These are phyloP conservation scores for Thalassiosira exigua DNA, from an alignment of 352 stramenopile genomes.

Conservation along the genomic window DNA sequence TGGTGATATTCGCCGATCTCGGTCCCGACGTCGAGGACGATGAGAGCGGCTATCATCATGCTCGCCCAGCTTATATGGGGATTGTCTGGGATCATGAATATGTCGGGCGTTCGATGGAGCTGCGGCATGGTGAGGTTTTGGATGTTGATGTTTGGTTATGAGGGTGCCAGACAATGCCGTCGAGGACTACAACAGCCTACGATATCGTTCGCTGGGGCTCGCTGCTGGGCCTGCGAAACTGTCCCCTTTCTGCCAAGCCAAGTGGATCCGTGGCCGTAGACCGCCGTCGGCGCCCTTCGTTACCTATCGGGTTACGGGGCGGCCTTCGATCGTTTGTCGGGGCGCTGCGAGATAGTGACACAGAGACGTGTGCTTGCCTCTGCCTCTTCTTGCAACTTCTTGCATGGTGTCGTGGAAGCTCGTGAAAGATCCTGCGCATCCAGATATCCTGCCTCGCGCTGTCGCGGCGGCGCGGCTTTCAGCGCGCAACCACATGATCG, in stretches of 20 bases:
- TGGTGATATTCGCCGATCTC: conserved; percentile 15
- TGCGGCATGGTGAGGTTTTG: neutral
- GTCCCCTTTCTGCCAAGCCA: neutral
- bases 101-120: conserved; percentile 7
- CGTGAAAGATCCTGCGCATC: neutral
- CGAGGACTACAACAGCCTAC: neutral
- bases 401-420: too few relatives aligned
- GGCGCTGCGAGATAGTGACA: neutral
- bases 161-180: too few relatives aligned
- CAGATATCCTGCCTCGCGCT: neutral
- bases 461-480: neutral
- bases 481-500: too few relatives aligned
- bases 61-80: conserved; percentile 11
- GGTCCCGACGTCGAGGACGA: conserved; percentile 11
- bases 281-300: too few relatives aligned
- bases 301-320: too few relatives aligned
- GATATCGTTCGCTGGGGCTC: neutral
- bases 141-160: too few relatives aligned
- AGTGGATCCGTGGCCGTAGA: too few relatives aligned
- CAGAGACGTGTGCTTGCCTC: neutral
- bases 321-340: neutral
- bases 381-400: too few relatives aligned
- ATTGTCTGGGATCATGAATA: conserved; percentile 11
- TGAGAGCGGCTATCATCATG: conserved; percentile 2
- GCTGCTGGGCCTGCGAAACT: neutral